These are phyloP conservation scores for Globisporangium iwayamae DNA, from an alignment of 352 stramenopile genomes.

Conservation along the genomic window DNA sequence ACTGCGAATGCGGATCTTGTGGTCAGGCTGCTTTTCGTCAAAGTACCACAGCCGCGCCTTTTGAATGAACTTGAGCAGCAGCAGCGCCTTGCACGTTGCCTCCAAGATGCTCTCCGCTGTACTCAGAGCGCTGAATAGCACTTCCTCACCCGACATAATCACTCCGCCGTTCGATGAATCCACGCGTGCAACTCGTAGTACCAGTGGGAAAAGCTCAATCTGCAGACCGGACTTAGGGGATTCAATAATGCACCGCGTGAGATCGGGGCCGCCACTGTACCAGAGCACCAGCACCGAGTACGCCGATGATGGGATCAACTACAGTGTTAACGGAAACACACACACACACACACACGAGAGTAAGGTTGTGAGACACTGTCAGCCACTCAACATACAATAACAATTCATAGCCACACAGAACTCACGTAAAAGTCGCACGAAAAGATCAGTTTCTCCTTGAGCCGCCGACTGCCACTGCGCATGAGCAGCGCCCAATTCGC, in stretches of 20 bases:
- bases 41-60: slow-evolving; percentile 84
- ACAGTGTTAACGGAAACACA: background rate
- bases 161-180: slow-evolving; percentile 63
- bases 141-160: slow-evolving; percentile 78
- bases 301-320: slow-evolving; percentile 68
- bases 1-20: slow-evolving; percentile 59
- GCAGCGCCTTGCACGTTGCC: slow-evolving; percentile 68
- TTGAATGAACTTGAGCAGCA: slow-evolving; percentile 63
- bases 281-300: slow-evolving; percentile 69
- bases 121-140: slow-evolving; percentile 63
- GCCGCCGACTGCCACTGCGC: slow-evolving; percentile 62
- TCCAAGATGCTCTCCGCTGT: slow-evolving; percentile 59
- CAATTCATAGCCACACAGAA: slow-evolving; percentile 5
- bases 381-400: background rate
- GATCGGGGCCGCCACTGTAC: slow-evolving; percentile 76
- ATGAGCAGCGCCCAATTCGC: slow-evolving; percentile 78
- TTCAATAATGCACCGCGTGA: slow-evolving; percentile 54
- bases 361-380: background rate
- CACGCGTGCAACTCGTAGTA: slow-evolving; percentile 73
- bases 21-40: slow-evolving; percentile 58
- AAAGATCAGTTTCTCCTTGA: slow-evolving; percentile 75
- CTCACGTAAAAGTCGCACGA: slow-evolving; percentile 77
- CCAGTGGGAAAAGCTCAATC: slow-evolving; percentile 77
- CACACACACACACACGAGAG: slow-evolving; percentile 3
- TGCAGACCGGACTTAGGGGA: slow-evolving; percentile 34